These are phyloP conservation scores for Rhizopus microsporus DNA, from an alignment of 371 early-diverging fungal species.

Conservation along the genomic window DNA sequence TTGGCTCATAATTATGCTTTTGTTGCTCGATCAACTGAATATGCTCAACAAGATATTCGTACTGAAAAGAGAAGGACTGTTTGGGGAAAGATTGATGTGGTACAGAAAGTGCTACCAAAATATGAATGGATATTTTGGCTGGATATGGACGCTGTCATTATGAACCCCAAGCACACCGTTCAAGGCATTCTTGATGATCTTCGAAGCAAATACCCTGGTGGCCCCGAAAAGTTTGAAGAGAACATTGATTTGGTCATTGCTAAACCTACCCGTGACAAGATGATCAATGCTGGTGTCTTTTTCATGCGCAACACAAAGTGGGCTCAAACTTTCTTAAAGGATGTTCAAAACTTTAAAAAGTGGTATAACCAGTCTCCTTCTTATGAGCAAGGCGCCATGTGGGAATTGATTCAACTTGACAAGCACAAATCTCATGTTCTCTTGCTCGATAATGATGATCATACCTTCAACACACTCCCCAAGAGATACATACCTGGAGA, in stretches of 20 bases:
- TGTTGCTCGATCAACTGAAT: constrained; percentile 60
- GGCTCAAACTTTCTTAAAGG: constrained; percentile 55
- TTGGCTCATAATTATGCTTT: constrained; percentile 59
- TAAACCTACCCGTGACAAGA: constrained; percentile 46
- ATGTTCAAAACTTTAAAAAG: constrained; percentile 45
- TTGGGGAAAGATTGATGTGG: constrained; percentile 65
- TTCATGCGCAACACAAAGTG: constrained; percentile 63
- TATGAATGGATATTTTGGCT: constrained; percentile 73
- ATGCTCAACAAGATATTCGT: constrained; percentile 56
- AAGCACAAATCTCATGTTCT: constrained; percentile 34
- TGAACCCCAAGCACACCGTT: constrained; percentile 43
- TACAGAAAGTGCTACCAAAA: constrained; percentile 62
- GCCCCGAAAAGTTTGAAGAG: constrained; percentile 26
- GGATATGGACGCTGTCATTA: constrained; percentile 69
- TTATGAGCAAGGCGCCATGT: constrained; percentile 68
- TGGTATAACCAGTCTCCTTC: constrained; percentile 51
- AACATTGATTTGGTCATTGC: constrained; percentile 54
- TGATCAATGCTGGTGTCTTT: constrained; percentile 67
- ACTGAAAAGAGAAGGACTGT: constrained; percentile 46
- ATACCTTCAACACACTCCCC: constrained; percentile 66
- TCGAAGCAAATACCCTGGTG: constrained; percentile 24
- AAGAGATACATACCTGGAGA: constrained; percentile 51
- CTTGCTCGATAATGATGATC: constrained; percentile 57
- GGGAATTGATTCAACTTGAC: constrained; percentile 51
- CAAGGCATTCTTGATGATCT: constrained; percentile 37